Conservation (phyloP, 2,329 filamentous ascomycete genomes). For the Neonectria coccinea region DNA sequence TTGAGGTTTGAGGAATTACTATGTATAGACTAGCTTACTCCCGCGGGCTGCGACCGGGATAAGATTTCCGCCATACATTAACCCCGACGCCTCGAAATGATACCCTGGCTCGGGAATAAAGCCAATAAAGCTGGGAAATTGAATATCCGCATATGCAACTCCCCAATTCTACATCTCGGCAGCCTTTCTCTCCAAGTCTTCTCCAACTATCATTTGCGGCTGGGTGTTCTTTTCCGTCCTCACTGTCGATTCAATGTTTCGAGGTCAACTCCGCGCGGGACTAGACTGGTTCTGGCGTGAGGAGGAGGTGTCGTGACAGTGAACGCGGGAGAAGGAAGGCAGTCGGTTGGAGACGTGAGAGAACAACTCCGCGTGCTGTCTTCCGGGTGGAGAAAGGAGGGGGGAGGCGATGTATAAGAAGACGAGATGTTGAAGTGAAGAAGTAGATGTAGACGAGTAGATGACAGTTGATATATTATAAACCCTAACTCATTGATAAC, state of each 20-base stretch:
- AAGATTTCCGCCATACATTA: not conserved
- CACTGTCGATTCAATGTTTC: constrained; percentile 14
- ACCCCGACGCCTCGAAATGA: not conserved
- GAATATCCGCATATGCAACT: constrained; percentile 17
- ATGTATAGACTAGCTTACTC: not conserved
- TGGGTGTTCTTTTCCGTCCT: constrained; percentile 31
- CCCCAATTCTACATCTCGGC: constrained; percentile 1
- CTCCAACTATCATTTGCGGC: not conserved
- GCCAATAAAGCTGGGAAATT: not conserved
- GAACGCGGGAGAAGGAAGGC: constrained; percentile 2
- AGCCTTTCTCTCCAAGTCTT: not conserved
- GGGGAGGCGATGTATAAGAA: constrained; percentile 14
- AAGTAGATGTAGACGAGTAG: not conserved
- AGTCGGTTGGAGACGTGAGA: constrained; percentile 2
- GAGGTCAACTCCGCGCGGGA: constrained; percentile 10
- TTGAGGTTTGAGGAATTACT: not conserved
- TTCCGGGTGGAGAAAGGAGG: constrained; percentile 19
- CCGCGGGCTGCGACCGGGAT: not conserved
- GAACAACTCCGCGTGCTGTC: constrained; percentile 18
- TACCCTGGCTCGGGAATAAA: constrained; percentile 15
- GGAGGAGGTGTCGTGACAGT: constrained; percentile 5
- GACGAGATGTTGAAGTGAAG: not conserved
- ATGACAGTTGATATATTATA: not conserved
- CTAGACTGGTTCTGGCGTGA: constrained; percentile 19
- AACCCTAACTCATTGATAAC: not conserved